These are phyloP conservation scores for Solanum chaucha DNA, from an alignment of 257 asterid species.

Conservation along the genomic window DNA sequence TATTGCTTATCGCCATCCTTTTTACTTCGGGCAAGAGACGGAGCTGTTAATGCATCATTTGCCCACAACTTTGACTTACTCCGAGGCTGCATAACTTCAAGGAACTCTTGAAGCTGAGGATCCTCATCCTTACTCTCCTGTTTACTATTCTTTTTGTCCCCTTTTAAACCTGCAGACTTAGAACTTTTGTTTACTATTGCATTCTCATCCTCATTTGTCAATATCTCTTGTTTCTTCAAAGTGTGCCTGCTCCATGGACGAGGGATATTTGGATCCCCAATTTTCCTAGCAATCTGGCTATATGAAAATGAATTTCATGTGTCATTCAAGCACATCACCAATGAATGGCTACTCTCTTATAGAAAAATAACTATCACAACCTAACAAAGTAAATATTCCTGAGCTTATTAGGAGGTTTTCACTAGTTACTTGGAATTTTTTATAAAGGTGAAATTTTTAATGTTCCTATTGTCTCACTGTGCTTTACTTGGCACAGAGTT, in stretches of 20 bases:
- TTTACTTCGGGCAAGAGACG: constrained; percentile 29
- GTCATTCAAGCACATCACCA: not conserved
- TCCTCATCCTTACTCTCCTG: constrained; percentile 45
- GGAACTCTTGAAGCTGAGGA: constrained; percentile 73
- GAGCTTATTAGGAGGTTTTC: not conserved
- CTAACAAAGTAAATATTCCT: not conserved
- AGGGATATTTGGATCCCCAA: constrained; percentile 78
- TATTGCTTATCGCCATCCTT: constrained; percentile 13
- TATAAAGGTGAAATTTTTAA: not conserved
- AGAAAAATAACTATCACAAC: not conserved
- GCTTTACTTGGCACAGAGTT: not conserved
- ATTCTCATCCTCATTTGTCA: constrained; percentile 29
- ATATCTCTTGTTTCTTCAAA: constrained; percentile 36
- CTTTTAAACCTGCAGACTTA: constrained; percentile 16
- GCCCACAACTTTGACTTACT: constrained; percentile 90
- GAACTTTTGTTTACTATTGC: constrained; percentile 16
- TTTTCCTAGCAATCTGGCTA: constrained; percentile 78
- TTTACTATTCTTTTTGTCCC: constrained; percentile 29
- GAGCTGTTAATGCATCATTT: constrained; percentile 56
- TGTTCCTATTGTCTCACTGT: not conserved
- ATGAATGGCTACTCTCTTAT: not conserved
- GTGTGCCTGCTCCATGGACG: constrained; percentile 96
- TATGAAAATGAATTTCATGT: constrained; percentile 5
- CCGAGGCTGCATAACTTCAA: constrained; percentile 76
- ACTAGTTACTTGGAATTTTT: not conserved